Conservation (phyloP, 2,329 filamentous ascomycete species). For the Lasiodiplodia citricola region DNA sequence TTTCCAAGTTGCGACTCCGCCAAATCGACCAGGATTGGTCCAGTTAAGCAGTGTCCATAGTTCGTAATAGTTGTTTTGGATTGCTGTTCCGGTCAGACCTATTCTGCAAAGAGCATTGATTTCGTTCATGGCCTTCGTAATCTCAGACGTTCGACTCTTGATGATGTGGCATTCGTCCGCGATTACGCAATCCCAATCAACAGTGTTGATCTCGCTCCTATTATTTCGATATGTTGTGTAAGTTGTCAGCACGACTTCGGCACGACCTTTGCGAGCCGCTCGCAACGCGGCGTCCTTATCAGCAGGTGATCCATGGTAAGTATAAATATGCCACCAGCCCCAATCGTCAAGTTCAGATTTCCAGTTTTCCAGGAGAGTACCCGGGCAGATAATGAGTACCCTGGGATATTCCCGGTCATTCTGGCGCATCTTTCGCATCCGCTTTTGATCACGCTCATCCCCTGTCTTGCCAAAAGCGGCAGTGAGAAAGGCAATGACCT, state of each 20-base stretch:
- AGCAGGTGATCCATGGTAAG: constrained; percentile 72
- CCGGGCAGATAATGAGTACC: constrained; percentile 85
- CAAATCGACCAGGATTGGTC: constrained; percentile 82
- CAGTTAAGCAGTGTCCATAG: constrained; percentile 96
- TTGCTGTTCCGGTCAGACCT: constrained; percentile 91
- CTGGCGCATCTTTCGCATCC: constrained; percentile 84
- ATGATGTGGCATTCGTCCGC: constrained; percentile 93
- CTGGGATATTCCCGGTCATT: constrained; percentile 68
- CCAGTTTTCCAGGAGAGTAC: constrained; percentile 90
- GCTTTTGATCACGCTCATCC: constrained; percentile 81
- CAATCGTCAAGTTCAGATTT: constrained; percentile 82
- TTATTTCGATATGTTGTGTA: constrained; percentile 86
- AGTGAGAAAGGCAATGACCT: constrained; percentile 90
- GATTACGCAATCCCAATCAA: constrained; percentile 92
- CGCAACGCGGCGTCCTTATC: constrained; percentile 72
- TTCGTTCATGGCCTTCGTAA: constrained; percentile 85
- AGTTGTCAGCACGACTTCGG: constrained; percentile 94
- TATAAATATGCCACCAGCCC: constrained; percentile 93
- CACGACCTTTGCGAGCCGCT: constrained; percentile 73
- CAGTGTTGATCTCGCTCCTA: constrained; percentile 76
- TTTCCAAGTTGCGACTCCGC: constrained; percentile 76
- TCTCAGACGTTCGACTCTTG: constrained; percentile 78
- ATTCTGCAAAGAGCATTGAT: constrained; percentile 92
- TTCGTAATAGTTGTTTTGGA: constrained; percentile 98
- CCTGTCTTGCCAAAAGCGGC: constrained; percentile 94